Percentiles rank a stretch among this genome's conserved stretches.
phyloP scores from a whole-genome alignment of 768 basidiomycete genomes.

The Tylopilus sp. region DNA sequence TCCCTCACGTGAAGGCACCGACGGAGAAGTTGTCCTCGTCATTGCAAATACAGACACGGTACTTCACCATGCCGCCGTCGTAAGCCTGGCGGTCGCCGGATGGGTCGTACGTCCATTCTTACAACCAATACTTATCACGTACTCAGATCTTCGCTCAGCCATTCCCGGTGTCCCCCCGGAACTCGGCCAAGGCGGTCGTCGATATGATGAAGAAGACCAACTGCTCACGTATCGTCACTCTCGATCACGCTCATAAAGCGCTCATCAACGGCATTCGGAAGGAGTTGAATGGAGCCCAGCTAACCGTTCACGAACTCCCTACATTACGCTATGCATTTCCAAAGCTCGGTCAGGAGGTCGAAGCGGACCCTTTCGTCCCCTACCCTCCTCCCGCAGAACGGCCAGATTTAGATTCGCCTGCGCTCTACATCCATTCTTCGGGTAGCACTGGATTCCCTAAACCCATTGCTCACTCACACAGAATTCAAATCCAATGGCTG shows the following conservation, averaged over 20 bases:
- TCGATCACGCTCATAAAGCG: slow-evolving; percentile 13
- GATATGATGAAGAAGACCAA: slow-evolving; percentile 22
- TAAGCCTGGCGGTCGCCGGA: slow-evolving; percentile 40
- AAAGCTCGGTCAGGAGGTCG: slow-evolving; percentile 34
- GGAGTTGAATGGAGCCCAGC: not conserved
- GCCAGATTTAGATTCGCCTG: slow-evolving; percentile 33
- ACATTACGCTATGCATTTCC: slow-evolving; percentile 35
- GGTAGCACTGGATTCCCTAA: slow-evolving; percentile 53
- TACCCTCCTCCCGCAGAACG: slow-evolving; percentile 12
- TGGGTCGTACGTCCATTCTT: slow-evolving; percentile 30
- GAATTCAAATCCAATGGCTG: slow-evolving; percentile 34
- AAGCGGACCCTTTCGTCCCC: slow-evolving; percentile 12
- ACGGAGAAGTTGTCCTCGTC: slow-evolving; percentile 20
- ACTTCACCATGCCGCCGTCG: slow-evolving; percentile 31
- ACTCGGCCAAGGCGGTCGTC: slow-evolving; percentile 39
- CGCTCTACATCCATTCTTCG: slow-evolving; percentile 47
- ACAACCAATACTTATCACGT: slow-evolving; percentile 19
- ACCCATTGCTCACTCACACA: slow-evolving; percentile 38
- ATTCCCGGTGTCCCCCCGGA: slow-evolving; percentile 40
- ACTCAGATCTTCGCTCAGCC: slow-evolving; percentile 23
- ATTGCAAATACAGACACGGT: slow-evolving; percentile 32
- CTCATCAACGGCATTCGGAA: slow-evolving; percentile 11
- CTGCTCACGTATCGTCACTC: slow-evolving; percentile 20
- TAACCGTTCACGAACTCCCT: slow-evolving; percentile 20
- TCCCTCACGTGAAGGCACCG: slow-evolving; percentile 28